A percentile compares a stretch with the other conserved stretches of the same genome.
Evolutionary conservation across 1,139 yeast species (phyloP).

Genomic region (Yamadazyma mexicana): DNA sequence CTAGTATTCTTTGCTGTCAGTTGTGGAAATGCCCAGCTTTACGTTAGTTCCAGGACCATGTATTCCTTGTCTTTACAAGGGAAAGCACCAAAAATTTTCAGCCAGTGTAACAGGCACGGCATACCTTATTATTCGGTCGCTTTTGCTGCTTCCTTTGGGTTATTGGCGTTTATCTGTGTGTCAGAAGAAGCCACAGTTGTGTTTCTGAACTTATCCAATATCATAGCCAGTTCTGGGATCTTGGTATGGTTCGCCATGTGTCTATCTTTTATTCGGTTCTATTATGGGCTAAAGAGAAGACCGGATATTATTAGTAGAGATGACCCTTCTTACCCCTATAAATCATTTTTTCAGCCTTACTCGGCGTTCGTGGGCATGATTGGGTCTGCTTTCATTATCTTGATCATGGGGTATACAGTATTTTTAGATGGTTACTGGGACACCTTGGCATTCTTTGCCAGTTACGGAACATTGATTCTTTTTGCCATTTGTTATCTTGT

Average conservation of each 20-base stretch:
- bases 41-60: conserved; percentile 76
- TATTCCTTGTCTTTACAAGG: conserved; percentile 73
- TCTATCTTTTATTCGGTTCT: conserved; percentile 68
- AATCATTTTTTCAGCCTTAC: conserved; percentile 77
- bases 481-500: conserved; percentile 54
- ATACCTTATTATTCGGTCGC: conserved; percentile 74
- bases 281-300: conserved; percentile 62
- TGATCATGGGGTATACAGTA: conserved; percentile 71
- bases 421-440: conserved; percentile 65
- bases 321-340: conserved; percentile 71
- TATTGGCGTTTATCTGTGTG: conserved; percentile 60
- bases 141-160: conserved; percentile 59
- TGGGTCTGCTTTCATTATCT: conserved; percentile 53
- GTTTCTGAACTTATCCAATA: conserved; percentile 62
- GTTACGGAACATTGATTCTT: conserved; percentile 63
- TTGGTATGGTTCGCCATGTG: conserved; percentile 85
- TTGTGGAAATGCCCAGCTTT: conserved; percentile 75
- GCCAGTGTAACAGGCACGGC: conserved; percentile 62
- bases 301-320: conserved; percentile 66
- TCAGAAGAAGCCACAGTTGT: conserved; percentile 61
- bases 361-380: conserved; percentile 66
- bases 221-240: conserved; percentile 70
- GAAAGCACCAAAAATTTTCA: conserved; percentile 62
- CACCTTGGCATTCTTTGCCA: conserved; percentile 60
- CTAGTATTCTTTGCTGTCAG: conserved; percentile 74